Percentiles rank a stretch among this genome's conserved stretches.
Conservation (phyloP, 2,329 filamentous ascomycete genomes). For the Nectriaceae sp. region DNA sequence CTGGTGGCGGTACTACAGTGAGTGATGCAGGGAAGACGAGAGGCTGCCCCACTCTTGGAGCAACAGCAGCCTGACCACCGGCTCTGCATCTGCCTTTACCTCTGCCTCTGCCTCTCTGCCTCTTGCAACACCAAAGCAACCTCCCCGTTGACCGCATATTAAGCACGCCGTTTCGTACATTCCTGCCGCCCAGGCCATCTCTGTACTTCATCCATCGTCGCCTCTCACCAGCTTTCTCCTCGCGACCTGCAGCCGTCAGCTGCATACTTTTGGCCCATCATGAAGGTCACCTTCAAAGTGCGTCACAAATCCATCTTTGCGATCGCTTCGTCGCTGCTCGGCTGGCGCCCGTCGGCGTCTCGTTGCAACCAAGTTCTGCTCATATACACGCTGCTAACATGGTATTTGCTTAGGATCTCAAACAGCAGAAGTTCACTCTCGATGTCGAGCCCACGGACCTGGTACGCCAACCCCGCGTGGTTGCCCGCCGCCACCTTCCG, state of each 20-base stretch:
- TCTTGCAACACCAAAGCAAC: background rate
- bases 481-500: slow-evolving; percentile 19
- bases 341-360: background rate
- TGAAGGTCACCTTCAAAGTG: slow-evolving; percentile 72
- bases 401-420: slow-evolving; percentile 71
- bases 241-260: slow-evolving; percentile 24
- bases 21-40: background rate
- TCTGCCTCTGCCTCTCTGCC: background rate
- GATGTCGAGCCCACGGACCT: slow-evolving; percentile 91
- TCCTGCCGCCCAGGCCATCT: background rate
- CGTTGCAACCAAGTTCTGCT: background rate
- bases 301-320: slow-evolving; percentile 30
- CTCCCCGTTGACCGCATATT: background rate
- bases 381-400: slow-evolving; percentile 8
- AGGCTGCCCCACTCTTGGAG: background rate
- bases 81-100: background rate
- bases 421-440: slow-evolving; percentile 97
- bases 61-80: background rate
- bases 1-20: slow-evolving; percentile 10
- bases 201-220: background rate
- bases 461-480: slow-evolving; percentile 59
- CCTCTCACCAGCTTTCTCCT: slow-evolving; percentile 1
- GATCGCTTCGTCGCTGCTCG: slow-evolving; percentile 1
- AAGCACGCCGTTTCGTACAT: background rate
- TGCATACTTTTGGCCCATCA: slow-evolving; percentile 48